Conservation (phyloP, 2,329 filamentous ascomycete species). For the Neoascochyta sp. region DNA sequence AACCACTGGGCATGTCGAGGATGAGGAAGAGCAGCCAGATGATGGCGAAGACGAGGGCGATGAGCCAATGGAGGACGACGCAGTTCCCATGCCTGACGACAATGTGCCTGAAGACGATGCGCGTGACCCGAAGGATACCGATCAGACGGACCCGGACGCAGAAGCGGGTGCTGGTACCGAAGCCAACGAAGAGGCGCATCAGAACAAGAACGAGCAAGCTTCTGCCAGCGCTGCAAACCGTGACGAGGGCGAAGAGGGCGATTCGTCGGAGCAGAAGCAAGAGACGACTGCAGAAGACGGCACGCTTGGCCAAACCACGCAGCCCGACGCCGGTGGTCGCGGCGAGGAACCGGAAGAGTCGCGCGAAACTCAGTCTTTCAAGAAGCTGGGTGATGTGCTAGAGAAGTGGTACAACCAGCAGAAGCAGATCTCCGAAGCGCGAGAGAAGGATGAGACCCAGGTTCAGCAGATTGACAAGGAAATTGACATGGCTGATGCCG, state of each 20-base stretch:
- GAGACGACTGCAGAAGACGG: slow-evolving; percentile 63
- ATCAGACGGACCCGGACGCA: slow-evolving; percentile 50
- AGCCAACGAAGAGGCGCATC: slow-evolving; percentile 53
- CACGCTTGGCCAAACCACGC: slow-evolving; percentile 37
- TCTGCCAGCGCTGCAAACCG: slow-evolving; percentile 57
- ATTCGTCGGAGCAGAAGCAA: slow-evolving; percentile 61
- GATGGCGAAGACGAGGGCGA: slow-evolving; percentile 47
- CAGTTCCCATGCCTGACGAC: slow-evolving; percentile 42
- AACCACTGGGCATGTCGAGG: slow-evolving; percentile 34
- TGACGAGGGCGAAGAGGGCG: slow-evolving; percentile 64
- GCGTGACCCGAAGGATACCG: slow-evolving; percentile 46
- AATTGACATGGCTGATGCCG: slow-evolving; percentile 70
- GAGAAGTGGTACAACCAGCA: slow-evolving; percentile 91
- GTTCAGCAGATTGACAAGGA: slow-evolving; percentile 50
- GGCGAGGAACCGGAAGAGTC: slow-evolving; percentile 40
- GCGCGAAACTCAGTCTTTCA: slow-evolving; percentile 68
- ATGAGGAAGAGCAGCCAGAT: slow-evolving; percentile 43
- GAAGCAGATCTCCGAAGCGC: slow-evolving; percentile 62
- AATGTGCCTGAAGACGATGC: slow-evolving; percentile 51
- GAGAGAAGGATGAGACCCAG: slow-evolving; percentile 50
- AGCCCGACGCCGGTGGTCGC: slow-evolving; percentile 36
- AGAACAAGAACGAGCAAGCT: slow-evolving; percentile 58
- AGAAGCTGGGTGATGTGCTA: slow-evolving; percentile 87
- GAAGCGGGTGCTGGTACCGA: slow-evolving; percentile 65
- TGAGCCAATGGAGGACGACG: slow-evolving; percentile 45